These are phyloP conservation scores for Naganishia sp. DNA, from an alignment of 1,284 basidiomycete species.

Conservation along the genomic window DNA sequence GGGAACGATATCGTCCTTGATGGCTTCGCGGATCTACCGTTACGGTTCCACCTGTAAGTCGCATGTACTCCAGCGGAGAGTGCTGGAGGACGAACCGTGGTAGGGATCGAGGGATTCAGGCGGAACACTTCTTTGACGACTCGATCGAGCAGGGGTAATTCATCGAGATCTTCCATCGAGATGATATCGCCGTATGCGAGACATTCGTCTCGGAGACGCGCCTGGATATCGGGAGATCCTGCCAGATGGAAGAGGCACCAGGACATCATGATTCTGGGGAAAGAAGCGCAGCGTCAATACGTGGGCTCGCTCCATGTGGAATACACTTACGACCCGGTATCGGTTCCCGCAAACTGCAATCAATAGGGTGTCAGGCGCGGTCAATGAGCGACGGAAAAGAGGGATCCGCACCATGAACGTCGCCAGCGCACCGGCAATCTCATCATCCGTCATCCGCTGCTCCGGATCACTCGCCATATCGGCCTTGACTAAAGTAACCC, in stretches of 20 bases:
- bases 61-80: background rate
- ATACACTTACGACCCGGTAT: conserved; percentile 38
- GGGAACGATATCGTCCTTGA: conserved; percentile 40
- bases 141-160: conserved; percentile 39
- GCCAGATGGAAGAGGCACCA: conserved; percentile 37
- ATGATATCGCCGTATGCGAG: conserved; percentile 36
- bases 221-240: conserved; percentile 34
- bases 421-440: conserved; percentile 40
- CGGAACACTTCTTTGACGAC: conserved; percentile 41
- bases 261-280: conserved; percentile 36
- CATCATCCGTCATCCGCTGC: conserved; percentile 38
- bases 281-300: background rate
- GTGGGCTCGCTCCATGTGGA: background rate
- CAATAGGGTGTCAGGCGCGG: background rate
- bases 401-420: conserved; percentile 36
- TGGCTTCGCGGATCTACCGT: conserved; percentile 37
- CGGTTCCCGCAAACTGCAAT: conserved; percentile 38
- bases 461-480: conserved; percentile 36
- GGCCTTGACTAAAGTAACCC: conserved; percentile 34
- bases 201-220: conserved; percentile 37
- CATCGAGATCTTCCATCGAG: conserved; percentile 38
- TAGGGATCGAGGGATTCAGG: conserved; percentile 36
- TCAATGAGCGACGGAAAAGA: background rate
- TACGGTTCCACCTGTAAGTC: background rate
- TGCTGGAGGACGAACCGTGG: conserved; percentile 31